Evolutionary conservation across 176 grass and related monocot species (phyloP), one percentile per base, ranked within the genome.

Genomic region (Oryza australiensis): DNA sequence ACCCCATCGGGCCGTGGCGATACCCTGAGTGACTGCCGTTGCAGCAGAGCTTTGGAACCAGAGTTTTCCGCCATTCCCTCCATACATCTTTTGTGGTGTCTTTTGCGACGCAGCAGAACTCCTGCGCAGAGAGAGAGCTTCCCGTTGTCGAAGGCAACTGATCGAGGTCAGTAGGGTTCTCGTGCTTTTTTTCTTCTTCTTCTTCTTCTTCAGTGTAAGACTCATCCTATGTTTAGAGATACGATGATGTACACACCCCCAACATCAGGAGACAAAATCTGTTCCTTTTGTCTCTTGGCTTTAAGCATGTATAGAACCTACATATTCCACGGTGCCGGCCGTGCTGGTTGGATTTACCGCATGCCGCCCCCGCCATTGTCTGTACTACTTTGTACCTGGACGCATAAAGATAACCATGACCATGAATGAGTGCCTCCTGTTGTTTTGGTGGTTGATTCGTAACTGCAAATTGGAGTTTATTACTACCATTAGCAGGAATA

Each of bases 101-200:
- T 85, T 89, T 86, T 78, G 78, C 16, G 55, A 64, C 42, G 79
- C 60, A 66, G 81, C 82, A 83, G 68, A 88, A 90, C 80, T 88
- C 71, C 81, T 82, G 86, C 63, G 34, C 35, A 12, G 72, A 89
- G 74, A 74, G 89, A 49, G 51, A 22, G 55, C 60, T 87, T 92
- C 86, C 92, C 77, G 79, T 94, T 97, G 87, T 94, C 83, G 80
- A 94, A 90, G 92, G 89, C 87, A 90, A 87, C 81, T 86, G 89
- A 86, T 84, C 34, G 73, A 86, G 70, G 68, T 74, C 62, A 48
- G 80, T 74, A 88, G 86, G 42, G 76, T 86, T 68, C 49, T 75
- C 34, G 74, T 79, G 26, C 66, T 46, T 82, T 24, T 75, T 59
- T 59, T 59, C 3, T 38, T 9, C 6, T 9, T 46, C 43, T 13